Evolutionary conservation across 1,284 basidiomycete species (phyloP).

Genomic region (Apiotrichum mycotoxinovorans): DNA sequence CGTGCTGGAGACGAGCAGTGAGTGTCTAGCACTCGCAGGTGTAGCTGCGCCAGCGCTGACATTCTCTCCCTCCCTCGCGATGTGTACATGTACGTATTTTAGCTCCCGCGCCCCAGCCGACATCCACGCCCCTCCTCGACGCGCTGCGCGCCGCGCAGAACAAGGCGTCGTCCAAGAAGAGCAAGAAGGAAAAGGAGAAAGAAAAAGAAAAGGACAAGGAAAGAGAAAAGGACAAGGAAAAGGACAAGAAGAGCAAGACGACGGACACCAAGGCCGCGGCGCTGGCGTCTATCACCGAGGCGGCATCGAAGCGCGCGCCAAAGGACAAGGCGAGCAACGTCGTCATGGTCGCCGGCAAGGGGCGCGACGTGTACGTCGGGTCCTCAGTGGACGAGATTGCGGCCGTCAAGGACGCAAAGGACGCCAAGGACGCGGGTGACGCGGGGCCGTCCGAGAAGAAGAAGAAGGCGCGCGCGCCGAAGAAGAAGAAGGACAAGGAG

Average conservation of each 20-base stretch:
- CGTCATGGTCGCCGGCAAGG: conserved; percentile 41
- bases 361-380: conserved; percentile 33
- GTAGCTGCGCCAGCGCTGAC: neutral
- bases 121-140: conserved; percentile 80
- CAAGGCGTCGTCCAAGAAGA: conserved; percentile 13
- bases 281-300: conserved; percentile 30
- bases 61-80: no score
- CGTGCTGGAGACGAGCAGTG: conserved; percentile 64
- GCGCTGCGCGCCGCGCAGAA: conserved; percentile 61
- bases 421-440: neutral
- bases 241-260: conserved; percentile 11
- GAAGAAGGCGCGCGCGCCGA: neutral
- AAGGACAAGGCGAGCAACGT: conserved; percentile 19
- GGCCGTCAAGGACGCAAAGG: conserved; percentile 10
- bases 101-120: conserved; percentile 50
- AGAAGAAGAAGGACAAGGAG: conserved; percentile 9
- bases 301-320: conserved; percentile 31
- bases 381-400: conserved; percentile 5
- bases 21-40: conserved; percentile 31
- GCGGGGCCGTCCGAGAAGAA: neutral
- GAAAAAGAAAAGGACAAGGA: conserved; percentile 15
- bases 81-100: neutral
- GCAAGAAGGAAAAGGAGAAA: conserved; percentile 1
- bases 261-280: conserved; percentile 28
- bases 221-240: conserved; percentile 14